Conservation (phyloP, 164 flowering plant species). For the Nymphaea colorata region DNA sequence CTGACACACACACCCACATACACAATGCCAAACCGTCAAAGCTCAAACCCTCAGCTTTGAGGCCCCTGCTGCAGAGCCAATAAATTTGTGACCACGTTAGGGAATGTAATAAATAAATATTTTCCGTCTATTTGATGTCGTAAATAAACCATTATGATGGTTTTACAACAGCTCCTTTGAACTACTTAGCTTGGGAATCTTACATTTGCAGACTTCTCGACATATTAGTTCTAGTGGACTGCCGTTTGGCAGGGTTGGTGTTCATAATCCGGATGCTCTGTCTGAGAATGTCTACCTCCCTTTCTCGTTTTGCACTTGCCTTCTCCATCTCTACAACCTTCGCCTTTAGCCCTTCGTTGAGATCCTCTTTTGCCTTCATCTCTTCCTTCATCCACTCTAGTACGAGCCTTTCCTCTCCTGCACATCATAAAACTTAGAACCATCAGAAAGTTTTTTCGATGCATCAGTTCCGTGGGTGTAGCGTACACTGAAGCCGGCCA, state of each 20-base stretch:
- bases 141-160: neutral
- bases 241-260: conserved; percentile 13
- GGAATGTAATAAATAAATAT: too few species aligned
- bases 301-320: conserved; percentile 23
- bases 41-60: neutral
- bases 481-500: too few species aligned
- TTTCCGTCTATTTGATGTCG: neutral
- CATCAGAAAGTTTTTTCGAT: neutral
- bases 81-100: neutral
- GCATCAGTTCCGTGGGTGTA: too few species aligned
- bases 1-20: neutral
- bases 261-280: conserved; percentile 52
- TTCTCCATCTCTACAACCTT: conserved; percentile 24
- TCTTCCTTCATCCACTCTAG: conserved; percentile 25
- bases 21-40: neutral
- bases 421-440: neutral
- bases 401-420: conserved; percentile 3
- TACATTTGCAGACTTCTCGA: neutral
- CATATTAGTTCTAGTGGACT: neutral
- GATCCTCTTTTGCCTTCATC: conserved; percentile 32
- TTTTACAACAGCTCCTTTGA: too few species aligned
- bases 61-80: neutral
- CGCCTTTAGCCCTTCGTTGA: conserved; percentile 20
- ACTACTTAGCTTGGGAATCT: too few species aligned
- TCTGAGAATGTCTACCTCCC: conserved; percentile 47